Conservation (phyloP, 2,329 filamentous ascomycete genomes). For the Colletotrichum lini region DNA sequence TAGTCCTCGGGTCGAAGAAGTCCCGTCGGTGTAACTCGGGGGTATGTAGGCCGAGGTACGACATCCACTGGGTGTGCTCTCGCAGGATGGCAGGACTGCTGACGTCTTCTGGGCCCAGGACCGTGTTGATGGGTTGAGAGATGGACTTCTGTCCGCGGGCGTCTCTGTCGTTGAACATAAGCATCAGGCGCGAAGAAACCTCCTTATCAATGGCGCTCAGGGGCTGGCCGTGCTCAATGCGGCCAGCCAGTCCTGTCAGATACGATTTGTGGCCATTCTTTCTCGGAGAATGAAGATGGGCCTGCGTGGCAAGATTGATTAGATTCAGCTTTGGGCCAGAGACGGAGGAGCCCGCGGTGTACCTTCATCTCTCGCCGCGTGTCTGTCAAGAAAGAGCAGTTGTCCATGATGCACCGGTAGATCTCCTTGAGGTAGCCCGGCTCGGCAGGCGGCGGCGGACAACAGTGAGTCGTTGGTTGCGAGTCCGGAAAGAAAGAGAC, state of each 20-base stretch:
- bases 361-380: conserved; percentile 41
- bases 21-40: conserved; percentile 32
- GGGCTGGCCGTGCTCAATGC: conserved; percentile 30
- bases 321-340: background rate
- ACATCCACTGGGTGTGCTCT: conserved; percentile 42
- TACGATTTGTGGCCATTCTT: conserved; percentile 40
- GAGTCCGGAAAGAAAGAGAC: conserved; percentile 35
- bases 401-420: conserved; percentile 41
- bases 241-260: conserved; percentile 23
- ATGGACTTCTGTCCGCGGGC: conserved; percentile 38
- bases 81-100: conserved; percentile 33
- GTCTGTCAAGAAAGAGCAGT: conserved; percentile 38
- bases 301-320: conserved; percentile 8
- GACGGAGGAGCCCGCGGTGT: background rate
- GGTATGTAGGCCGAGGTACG: conserved; percentile 31
- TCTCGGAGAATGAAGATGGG: conserved; percentile 36
- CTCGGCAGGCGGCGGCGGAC: conserved; percentile 34
- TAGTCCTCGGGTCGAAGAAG: conserved; percentile 30
- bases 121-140: conserved; percentile 35
- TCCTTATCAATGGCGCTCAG: conserved; percentile 38
- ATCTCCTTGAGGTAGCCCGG: conserved; percentile 40
- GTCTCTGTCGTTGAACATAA: conserved; percentile 41
- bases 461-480: conserved; percentile 38
- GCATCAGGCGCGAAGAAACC: conserved; percentile 39
- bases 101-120: conserved; percentile 36